These are phyloP conservation scores for Apiotrichum gamsii DNA, from an alignment of 1,284 basidiomycete genomes.

Conservation along the genomic window DNA sequence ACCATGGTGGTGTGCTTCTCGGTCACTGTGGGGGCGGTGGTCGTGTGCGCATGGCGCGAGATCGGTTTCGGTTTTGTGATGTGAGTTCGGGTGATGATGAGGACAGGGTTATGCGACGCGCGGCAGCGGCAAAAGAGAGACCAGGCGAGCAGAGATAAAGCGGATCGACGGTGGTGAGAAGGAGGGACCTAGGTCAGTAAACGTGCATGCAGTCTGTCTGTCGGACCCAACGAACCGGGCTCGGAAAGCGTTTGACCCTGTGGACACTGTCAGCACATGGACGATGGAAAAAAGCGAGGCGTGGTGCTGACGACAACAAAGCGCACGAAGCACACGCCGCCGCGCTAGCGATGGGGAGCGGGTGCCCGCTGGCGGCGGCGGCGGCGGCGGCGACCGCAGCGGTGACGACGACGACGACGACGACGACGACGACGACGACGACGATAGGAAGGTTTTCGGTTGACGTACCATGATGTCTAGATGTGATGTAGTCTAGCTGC, in stretches of 20 bases:
- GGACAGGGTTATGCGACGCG: slow-evolving; percentile 3
- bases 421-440: no score
- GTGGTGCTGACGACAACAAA: slow-evolving; percentile 11
- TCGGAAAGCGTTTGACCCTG: slow-evolving; percentile 48
- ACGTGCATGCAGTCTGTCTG: no score
- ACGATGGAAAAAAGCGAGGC: no score
- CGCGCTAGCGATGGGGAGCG: no score
- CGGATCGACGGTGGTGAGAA: no score
- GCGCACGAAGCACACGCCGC: slow-evolving; percentile 13
- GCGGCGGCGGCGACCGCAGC: no score
- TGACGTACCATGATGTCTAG: no score
- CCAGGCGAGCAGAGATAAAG: not conserved
- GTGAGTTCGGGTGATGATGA: slow-evolving; percentile 1
- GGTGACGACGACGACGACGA: no score
- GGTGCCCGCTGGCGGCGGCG: no score
- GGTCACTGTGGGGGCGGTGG: slow-evolving; percentile 50
- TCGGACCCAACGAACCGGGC: slow-evolving; percentile 44
- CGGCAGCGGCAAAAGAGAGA: slow-evolving; percentile 8
- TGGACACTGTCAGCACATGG: slow-evolving; percentile 6
- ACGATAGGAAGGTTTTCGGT: no score
- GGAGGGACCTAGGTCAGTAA: no score
- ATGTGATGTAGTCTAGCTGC: no score
- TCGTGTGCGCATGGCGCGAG: not conserved
- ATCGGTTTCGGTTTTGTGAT: not conserved
- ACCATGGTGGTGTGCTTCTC: slow-evolving; percentile 78